A percentile compares a stretch with the other conserved stretches of the same genome.
Conservation (phyloP, 805 yeast species). For the Saccharomycopsis guyanensis region DNA sequence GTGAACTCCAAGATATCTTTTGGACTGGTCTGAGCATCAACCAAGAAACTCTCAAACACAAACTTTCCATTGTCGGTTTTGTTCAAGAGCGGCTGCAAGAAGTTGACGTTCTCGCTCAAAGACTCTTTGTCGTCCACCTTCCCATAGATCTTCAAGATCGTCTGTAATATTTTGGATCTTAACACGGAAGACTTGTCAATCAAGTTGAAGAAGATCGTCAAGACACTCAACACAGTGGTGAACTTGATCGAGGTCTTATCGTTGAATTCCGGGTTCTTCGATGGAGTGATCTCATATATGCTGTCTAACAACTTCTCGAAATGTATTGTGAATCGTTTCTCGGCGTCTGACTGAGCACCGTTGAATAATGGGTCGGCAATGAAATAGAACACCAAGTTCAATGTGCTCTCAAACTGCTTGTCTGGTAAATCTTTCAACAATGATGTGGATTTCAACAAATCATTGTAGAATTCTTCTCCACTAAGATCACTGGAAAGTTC, state of each 20-base stretch:
- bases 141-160: constrained; percentile 12
- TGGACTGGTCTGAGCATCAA: constrained; percentile 1
- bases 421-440: constrained; percentile 12
- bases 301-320: constrained; percentile 9
- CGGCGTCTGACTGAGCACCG: neutral
- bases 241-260: constrained; percentile 16
- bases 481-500: neutral
- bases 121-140: constrained; percentile 16
- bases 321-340: constrained; percentile 7
- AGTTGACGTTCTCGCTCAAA: constrained; percentile 11
- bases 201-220: constrained; percentile 19
- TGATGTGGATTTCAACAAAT: constrained; percentile 9
- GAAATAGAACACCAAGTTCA: constrained; percentile 20
- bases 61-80: constrained; percentile 8
- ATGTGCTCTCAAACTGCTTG: constrained; percentile 15
- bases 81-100: constrained; percentile 15
- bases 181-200: constrained; percentile 9
- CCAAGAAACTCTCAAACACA: constrained; percentile 17
- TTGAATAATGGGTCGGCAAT: constrained; percentile 11
- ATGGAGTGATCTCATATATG: constrained; percentile 13
- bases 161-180: constrained; percentile 13
- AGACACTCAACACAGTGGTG: constrained; percentile 17
- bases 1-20: constrained; percentile 11
- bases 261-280: constrained; percentile 13
- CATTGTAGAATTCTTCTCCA: constrained; percentile 10